Percentiles rank a stretch among this genome's conserved stretches.
phyloP scores from a whole-genome alignment of 768 basidiomycete genomes.

The Suillus fuscotomentosus region DNA sequence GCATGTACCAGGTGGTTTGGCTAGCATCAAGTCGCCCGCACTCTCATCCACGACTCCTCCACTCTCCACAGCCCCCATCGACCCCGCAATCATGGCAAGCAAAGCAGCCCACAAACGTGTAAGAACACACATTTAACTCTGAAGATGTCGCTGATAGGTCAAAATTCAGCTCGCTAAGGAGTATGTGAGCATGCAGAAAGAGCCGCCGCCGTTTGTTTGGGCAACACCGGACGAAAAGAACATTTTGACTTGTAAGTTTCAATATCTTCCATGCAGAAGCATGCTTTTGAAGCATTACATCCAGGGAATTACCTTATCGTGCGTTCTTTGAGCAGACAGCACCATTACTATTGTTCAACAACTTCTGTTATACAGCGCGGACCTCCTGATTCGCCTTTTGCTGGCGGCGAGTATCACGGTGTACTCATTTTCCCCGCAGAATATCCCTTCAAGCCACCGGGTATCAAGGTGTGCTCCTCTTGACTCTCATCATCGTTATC shows the following conservation, averaged over 20 bases:
- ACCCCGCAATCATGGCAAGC: conserved; percentile 58
- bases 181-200: conserved; percentile 87
- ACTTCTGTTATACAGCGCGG: conserved; percentile 60
- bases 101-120: conserved; percentile 89
- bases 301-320: conserved; percentile 96
- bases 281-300: conserved; percentile 10
- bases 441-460: conserved; percentile 96
- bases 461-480: conserved; percentile 75
- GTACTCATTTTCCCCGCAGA: conserved; percentile 90
- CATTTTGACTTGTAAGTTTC: conserved; percentile 82
- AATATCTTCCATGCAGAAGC: conserved; percentile 7
- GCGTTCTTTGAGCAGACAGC: conserved; percentile 24
- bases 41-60: conserved; percentile 15
- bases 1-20: neutral
- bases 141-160: conserved; percentile 7
- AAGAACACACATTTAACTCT: conserved; percentile 21
- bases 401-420: conserved; percentile 93
- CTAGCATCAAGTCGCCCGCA: neutral
- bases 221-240: conserved; percentile 97
- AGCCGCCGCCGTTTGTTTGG: conserved; percentile 95
- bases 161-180: conserved; percentile 73
- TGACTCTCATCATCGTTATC: conserved; percentile 3
- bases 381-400: conserved; percentile 89
- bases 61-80: conserved; percentile 1
- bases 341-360: conserved; percentile 5